These are phyloP conservation scores for Pleurostoma richardsiae DNA, from an alignment of 2,329 filamentous ascomycete genomes.

Conservation along the genomic window DNA sequence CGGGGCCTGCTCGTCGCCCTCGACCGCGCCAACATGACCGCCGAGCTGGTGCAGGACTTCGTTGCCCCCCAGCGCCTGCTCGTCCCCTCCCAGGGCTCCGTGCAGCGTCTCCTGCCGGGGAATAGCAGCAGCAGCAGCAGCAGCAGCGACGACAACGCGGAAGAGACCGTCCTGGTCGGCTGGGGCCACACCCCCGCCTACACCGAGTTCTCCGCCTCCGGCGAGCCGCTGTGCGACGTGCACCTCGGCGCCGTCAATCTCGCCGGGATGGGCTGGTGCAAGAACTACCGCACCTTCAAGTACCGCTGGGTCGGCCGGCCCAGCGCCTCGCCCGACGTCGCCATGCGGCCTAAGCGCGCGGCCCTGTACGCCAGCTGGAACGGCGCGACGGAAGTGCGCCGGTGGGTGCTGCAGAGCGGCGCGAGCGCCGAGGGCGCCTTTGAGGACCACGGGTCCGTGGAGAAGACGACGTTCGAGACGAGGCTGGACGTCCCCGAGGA, in stretches of 20 bases:
- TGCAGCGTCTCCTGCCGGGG: conserved; percentile 25
- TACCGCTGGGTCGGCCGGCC: conserved; percentile 18
- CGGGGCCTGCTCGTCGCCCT: conserved; percentile 31
- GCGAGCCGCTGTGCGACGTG: conserved; percentile 32
- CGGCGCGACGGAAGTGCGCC: conserved; percentile 22
- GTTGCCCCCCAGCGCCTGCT: conserved; percentile 28
- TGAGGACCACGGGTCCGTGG: not conserved
- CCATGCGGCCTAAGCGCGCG: conserved; percentile 10
- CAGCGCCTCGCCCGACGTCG: conserved; percentile 14
- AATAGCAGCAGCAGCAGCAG: conserved; percentile 13
- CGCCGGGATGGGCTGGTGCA: conserved; percentile 10
- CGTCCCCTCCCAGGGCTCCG: conserved; percentile 30
- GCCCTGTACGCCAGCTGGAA: conserved; percentile 24
- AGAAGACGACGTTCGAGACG: not conserved
- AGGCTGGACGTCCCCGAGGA: conserved; percentile 2
- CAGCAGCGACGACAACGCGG: too few species aligned
- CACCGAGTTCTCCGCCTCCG: conserved; percentile 35
- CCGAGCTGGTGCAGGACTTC: conserved; percentile 30
- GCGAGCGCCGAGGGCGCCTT: not conserved
- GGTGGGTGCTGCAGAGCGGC: conserved; percentile 9
- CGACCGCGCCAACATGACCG: conserved; percentile 34
- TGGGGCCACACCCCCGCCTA: conserved; percentile 41
- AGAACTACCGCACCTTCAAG: conserved; percentile 18
- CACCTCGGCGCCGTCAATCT: conserved; percentile 28
- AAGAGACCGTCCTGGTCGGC: conserved; percentile 32